Conservation (phyloP, 179 eudicot genomes). For the Beta corolliflora region DNA sequence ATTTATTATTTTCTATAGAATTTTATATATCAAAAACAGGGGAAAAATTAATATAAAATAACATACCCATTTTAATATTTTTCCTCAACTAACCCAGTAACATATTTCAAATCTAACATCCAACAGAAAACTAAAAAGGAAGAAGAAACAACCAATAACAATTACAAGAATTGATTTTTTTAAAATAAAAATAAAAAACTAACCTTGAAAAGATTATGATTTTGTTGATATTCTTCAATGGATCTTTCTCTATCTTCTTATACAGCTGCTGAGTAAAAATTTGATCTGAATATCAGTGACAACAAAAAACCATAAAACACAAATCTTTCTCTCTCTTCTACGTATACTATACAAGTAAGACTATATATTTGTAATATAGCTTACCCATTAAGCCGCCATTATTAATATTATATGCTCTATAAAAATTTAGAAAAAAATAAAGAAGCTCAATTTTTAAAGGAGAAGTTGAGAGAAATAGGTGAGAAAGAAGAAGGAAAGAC, state of each 20-base stretch:
- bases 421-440: no score
- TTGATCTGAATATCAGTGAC: not conserved
- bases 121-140: not conserved
- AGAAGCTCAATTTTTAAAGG: no score
- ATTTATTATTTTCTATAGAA: not conserved
- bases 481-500: no score
- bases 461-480: no score
- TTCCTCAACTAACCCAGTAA: not conserved
- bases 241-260: slow-evolving; percentile 21
- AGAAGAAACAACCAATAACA: not conserved
- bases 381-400: no score
- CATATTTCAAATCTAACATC: not conserved
- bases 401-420: no score
- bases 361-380: not conserved
- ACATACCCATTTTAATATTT: not conserved
- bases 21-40: not conserved
- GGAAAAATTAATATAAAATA: not conserved
- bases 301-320: not conserved
- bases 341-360: no score
- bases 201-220: slow-evolving; percentile 24
- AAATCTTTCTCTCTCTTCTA: not conserved
- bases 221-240: not conserved
- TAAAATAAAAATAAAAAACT: slow-evolving; percentile 2
- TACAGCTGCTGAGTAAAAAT: slow-evolving; percentile 15
- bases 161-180: not conserved